phyloP scores from a whole-genome alignment of 1,284 basidiomycete species.

The Puccinia horiana region DNA sequence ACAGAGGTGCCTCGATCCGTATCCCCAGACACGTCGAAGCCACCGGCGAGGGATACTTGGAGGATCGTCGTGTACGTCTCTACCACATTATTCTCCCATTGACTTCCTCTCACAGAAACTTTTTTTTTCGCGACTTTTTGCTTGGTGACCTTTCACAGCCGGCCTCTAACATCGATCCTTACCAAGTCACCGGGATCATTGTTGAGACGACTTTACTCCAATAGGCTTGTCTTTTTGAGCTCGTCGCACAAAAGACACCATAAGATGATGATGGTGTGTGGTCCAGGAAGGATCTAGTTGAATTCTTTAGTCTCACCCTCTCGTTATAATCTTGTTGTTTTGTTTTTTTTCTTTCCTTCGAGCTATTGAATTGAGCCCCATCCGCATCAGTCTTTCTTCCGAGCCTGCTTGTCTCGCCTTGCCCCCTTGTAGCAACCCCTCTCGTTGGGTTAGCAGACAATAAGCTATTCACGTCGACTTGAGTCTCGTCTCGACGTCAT shows the following conservation, averaged over 20 bases:
- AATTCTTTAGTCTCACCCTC: neutral
- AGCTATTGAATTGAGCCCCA: neutral
- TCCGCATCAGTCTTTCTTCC: neutral
- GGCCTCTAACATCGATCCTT: conserved; percentile 91
- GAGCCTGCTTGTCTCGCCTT: too few species aligned
- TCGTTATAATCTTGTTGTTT: neutral
- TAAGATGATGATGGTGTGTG: neutral
- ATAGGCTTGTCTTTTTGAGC: neutral
- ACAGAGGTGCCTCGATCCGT: conserved; percentile 74
- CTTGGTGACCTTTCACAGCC: conserved; percentile 64
- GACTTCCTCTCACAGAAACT: neutral
- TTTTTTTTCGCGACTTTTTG: neutral
- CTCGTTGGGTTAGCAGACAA: too few species aligned
- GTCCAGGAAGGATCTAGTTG: neutral
- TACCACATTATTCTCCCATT: neutral
- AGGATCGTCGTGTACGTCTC: conserved; percentile 59
- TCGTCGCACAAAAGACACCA: neutral
- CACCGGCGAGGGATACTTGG: conserved; percentile 92
- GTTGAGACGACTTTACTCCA: conserved; percentile 77
- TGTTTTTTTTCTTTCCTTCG: neutral
- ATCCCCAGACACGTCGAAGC: conserved; percentile 88
- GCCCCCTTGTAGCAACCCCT: too few species aligned
- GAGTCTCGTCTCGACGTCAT: too few species aligned
- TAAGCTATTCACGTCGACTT: too few species aligned
- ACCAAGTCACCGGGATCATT: conserved; percentile 69